A percentile compares a stretch with the other conserved stretches of the same genome.
phyloP scores from a whole-genome alignment of 2,329 filamentous ascomycete genomes.

The Ceratocystis ficicola region DNA sequence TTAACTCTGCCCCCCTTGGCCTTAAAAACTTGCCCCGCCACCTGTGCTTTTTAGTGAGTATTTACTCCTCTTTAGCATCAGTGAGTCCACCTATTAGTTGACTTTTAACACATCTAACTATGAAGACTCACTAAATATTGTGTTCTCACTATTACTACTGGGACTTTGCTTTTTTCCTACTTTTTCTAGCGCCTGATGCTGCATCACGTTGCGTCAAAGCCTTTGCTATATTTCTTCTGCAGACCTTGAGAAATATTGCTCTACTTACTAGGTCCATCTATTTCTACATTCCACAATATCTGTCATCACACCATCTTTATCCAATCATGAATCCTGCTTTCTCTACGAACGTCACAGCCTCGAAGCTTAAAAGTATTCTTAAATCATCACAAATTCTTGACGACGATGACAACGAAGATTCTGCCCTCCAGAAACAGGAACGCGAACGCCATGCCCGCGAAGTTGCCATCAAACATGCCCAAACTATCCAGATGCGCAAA shows the following conservation, averaged over 20 bases:
- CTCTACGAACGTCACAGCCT: slow-evolving; percentile 14
- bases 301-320: background rate
- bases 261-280: background rate
- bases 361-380: slow-evolving; percentile 44
- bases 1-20: background rate
- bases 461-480: slow-evolving; percentile 70
- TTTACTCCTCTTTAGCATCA: background rate
- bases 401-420: slow-evolving; percentile 20
- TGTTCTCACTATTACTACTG: background rate
- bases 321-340: slow-evolving; percentile 16
- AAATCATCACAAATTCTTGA: slow-evolving; percentile 39
- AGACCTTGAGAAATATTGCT: background rate
- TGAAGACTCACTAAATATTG: background rate
- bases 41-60: background rate
- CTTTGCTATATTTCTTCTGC: background rate
- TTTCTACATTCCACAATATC: background rate
- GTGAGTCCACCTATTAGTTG: background rate
- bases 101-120: background rate
- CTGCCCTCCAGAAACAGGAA: background rate
- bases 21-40: background rate
- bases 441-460: slow-evolving; percentile 36
- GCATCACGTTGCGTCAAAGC: background rate
- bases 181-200: background rate
- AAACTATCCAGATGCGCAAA: slow-evolving; percentile 70
- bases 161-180: background rate